Evolutionary conservation across 148 eudicot genomes (phyloP).

Genomic region (Rheum nobile): DNA sequence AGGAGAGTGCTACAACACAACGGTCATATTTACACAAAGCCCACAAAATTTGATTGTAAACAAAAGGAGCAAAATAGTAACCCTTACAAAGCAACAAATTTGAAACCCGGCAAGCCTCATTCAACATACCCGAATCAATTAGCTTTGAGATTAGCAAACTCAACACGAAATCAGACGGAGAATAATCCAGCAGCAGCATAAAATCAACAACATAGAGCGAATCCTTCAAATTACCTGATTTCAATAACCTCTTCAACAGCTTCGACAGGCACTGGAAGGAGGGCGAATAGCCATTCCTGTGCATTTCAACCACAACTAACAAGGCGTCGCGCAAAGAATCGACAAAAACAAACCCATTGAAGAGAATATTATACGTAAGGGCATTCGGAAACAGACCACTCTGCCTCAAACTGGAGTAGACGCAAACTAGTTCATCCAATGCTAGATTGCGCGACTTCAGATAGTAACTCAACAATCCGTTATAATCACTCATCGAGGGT

Average conservation of each 20-base stretch:
- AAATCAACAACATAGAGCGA: conserved; percentile 24
- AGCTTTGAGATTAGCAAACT: conserved; percentile 27
- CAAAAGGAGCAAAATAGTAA: conserved; percentile 19
- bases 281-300: conserved; percentile 31
- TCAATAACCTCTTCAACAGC: conserved; percentile 32
- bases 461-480: conserved; percentile 35
- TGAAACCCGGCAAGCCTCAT: conserved; percentile 29
- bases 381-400: conserved; percentile 39
- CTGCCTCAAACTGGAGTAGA: conserved; percentile 26
- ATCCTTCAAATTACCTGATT: conserved; percentile 18
- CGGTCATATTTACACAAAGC: conserved; percentile 37
- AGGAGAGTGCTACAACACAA: conserved; percentile 29
- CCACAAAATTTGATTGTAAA: conserved; percentile 56
- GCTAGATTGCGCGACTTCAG: conserved; percentile 28
- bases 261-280: conserved; percentile 25
- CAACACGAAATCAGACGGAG: conserved; percentile 19
- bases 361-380: conserved; percentile 26
- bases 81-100: conserved; percentile 24
- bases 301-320: conserved; percentile 33
- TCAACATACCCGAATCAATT: conserved; percentile 29
- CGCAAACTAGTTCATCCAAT: conserved; percentile 20
- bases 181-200: conserved; percentile 32
- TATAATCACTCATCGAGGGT: conserved; percentile 40
- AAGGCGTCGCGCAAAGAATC: conserved; percentile 20
- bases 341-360: conserved; percentile 36